Conservation (phyloP, 805 yeast species). For the Kuraishia capsulata region DNA sequence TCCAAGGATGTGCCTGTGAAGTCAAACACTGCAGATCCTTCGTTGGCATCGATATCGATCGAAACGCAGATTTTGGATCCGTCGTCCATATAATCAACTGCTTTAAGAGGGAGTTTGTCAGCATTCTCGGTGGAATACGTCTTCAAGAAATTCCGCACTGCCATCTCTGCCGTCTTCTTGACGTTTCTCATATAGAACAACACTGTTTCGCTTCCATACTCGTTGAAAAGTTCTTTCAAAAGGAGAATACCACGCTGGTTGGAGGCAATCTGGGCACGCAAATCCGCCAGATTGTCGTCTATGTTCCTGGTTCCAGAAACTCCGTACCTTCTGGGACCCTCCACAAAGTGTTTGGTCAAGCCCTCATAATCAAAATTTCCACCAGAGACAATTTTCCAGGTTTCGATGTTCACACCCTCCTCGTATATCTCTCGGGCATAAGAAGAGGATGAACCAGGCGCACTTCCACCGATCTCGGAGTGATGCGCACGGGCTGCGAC, state of each 20-base stretch:
- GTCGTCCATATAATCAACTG: slow-evolving; percentile 45
- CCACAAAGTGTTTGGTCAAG: slow-evolving; percentile 32
- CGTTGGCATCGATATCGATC: slow-evolving; percentile 29
- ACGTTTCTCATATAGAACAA: slow-evolving; percentile 38
- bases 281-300: slow-evolving; percentile 42
- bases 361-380: slow-evolving; percentile 48
- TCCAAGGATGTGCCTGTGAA: slow-evolving; percentile 45
- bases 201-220: slow-evolving; percentile 32
- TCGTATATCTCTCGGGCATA: slow-evolving; percentile 42
- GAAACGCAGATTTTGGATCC: slow-evolving; percentile 39
- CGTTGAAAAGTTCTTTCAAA: slow-evolving; percentile 30
- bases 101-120: slow-evolving; percentile 25
- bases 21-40: slow-evolving; percentile 39
- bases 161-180: slow-evolving; percentile 35
- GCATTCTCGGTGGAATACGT: slow-evolving; percentile 30
- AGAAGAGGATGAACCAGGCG: slow-evolving; percentile 51
- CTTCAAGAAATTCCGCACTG: slow-evolving; percentile 26
- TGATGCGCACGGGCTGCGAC: slow-evolving; percentile 56
- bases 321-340: slow-evolving; percentile 41
- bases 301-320: slow-evolving; percentile 48
- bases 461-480: slow-evolving; percentile 54
- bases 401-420: slow-evolving; percentile 47
- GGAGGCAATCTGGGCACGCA: slow-evolving; percentile 42
- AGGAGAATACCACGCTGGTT: slow-evolving; percentile 42
- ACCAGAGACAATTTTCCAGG: slow-evolving; percentile 38